Percentiles rank a stretch among this genome's conserved stretches.
phyloP scores from a whole-genome alignment of 768 basidiomycete species.

The Tylopilus rubrobrunneus region DNA sequence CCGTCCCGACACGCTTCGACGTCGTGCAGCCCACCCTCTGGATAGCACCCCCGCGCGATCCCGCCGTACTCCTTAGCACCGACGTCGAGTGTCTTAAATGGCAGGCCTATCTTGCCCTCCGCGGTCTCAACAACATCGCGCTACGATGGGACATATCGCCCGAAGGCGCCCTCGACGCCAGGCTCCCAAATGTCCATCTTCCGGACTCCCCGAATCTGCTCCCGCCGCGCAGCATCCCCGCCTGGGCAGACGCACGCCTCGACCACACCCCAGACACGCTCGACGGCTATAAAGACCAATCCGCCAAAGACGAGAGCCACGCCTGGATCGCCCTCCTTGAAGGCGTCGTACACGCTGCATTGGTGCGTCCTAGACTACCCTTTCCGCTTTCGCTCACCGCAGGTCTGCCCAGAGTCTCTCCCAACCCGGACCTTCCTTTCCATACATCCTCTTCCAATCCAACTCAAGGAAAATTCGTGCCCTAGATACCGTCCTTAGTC shows the following conservation, averaged over 20 bases:
- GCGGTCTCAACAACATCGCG: slow-evolving; percentile 47
- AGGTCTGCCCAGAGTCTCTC: slow-evolving; percentile 41
- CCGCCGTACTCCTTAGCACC: slow-evolving; percentile 46
- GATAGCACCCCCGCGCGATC: slow-evolving; percentile 50
- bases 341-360: slow-evolving; percentile 68
- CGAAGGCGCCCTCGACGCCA: slow-evolving; percentile 64
- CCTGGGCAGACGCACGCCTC: slow-evolving; percentile 64
- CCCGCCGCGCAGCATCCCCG: slow-evolving; percentile 62
- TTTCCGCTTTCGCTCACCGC: slow-evolving; percentile 6
- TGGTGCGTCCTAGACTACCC: slow-evolving; percentile 42
- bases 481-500: slow-evolving; percentile 51
- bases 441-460: slow-evolving; percentile 39
- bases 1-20: slow-evolving; percentile 22
- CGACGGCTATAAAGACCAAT: slow-evolving; percentile 64
- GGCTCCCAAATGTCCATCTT: slow-evolving; percentile 71
- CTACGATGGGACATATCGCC: slow-evolving; percentile 67
- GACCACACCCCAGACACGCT: slow-evolving; percentile 40
- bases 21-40: slow-evolving; percentile 52
- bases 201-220: slow-evolving; percentile 52
- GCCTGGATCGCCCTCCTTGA: slow-evolving; percentile 83
- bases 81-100: slow-evolving; percentile 89
- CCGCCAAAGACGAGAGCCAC: slow-evolving; percentile 65
- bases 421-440: slow-evolving; percentile 41
- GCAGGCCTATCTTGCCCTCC: slow-evolving; percentile 72
- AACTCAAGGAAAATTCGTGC: slow-evolving; percentile 21